phyloP scores from a whole-genome alignment of 441 rosid genomes.

The Lepidium campestre region DNA sequence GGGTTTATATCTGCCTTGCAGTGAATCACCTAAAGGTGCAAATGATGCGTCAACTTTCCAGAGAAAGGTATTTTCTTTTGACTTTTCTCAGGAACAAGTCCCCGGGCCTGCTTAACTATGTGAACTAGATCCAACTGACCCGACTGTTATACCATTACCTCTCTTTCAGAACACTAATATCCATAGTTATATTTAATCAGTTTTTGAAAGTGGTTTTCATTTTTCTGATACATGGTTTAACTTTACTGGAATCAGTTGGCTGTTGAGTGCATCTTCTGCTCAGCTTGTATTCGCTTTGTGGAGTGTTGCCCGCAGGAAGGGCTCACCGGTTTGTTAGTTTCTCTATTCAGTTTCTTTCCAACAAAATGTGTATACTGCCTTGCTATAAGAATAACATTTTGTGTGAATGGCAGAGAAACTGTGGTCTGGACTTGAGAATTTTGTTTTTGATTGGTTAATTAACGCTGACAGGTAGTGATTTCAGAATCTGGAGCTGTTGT shows the following conservation, averaged over 20 bases:
- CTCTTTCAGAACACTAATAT: not conserved
- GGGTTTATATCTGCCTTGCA: conserved; percentile 37
- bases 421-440: conserved; percentile 98
- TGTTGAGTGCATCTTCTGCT: conserved; percentile 99
- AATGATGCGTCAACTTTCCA: conserved; percentile 98
- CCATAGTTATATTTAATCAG: not conserved
- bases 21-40: conserved; percentile 99
- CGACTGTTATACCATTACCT: not conserved
- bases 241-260: conserved; percentile 67
- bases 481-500: conserved; percentile 14
- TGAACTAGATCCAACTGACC: not conserved
- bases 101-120: not conserved
- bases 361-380: conserved; percentile 12
- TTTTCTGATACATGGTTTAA: conserved; percentile 19
- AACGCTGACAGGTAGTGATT: conserved; percentile 89
- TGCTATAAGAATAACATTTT: conserved; percentile 16
- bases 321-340: conserved; percentile 72
- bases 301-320: conserved; percentile 99
- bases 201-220: conserved; percentile 3
- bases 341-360: conserved; percentile 10
- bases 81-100: not conserved
- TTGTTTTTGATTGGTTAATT: conserved; percentile 98
- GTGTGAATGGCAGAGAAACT: conserved; percentile 76
- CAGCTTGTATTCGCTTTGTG: conserved; percentile 97
- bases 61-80: conserved; percentile 66